Conservation (phyloP, 2,329 filamentous ascomycete species). For the Cryphonectria parasitica region DNA sequence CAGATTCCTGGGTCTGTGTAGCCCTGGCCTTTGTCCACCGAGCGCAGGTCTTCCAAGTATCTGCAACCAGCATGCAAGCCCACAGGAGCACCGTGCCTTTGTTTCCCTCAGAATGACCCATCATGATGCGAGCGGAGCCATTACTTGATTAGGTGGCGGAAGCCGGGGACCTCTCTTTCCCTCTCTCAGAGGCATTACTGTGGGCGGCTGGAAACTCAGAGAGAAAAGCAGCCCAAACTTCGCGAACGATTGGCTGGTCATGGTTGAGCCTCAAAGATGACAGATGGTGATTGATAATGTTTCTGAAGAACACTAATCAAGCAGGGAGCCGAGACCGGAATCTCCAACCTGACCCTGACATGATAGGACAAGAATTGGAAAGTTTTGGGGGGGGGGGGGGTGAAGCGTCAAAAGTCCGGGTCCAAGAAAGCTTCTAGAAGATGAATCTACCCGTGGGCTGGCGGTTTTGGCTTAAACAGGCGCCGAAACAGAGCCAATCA, state of each 20-base stretch:
- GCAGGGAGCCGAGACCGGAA: background rate
- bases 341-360: background rate
- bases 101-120: background rate
- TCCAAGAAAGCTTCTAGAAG: slow-evolving; percentile 14
- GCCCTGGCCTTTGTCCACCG: slow-evolving; percentile 1
- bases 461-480: background rate
- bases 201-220: background rate
- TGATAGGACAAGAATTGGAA: background rate
- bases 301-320: slow-evolving; percentile 12
- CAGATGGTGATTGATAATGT: background rate
- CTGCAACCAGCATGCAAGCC: background rate
- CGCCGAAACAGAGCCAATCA: background rate
- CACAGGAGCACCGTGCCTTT: background rate
- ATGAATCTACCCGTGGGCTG: background rate
- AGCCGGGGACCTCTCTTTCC: background rate
- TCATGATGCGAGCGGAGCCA: background rate
- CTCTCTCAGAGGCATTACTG: background rate
- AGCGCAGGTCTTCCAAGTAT: background rate
- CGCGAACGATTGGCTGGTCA: background rate
- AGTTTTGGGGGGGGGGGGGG: no score
- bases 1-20: slow-evolving; percentile 10
- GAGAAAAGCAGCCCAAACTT: no score
- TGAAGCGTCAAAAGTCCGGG: background rate
- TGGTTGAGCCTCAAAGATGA: background rate
- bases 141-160: background rate